phyloP scores from a whole-genome alignment of 2,329 filamentous ascomycete genomes.

The Alternaria brassicae region DNA sequence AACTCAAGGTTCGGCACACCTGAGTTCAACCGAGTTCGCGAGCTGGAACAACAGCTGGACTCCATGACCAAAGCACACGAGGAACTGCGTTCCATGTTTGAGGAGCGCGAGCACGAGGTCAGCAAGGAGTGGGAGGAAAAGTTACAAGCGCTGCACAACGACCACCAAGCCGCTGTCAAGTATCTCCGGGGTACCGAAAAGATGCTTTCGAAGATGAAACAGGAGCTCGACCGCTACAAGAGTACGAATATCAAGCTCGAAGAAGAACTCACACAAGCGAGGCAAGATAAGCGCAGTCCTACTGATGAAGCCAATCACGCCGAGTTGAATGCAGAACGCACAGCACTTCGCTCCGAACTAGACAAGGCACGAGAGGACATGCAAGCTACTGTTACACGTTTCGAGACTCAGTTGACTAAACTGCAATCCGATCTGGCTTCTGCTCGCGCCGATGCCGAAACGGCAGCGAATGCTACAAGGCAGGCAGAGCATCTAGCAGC shows the following conservation, averaged over 20 bases:
- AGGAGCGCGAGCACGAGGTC: conserved; percentile 83
- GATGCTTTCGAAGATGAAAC: conserved; percentile 98
- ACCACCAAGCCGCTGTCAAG: conserved; percentile 96
- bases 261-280: conserved; percentile 72
- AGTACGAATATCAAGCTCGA: conserved; percentile 82
- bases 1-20: conserved; percentile 77
- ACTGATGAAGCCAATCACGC: conserved; percentile 57
- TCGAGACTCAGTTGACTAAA: conserved; percentile 74
- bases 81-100: conserved; percentile 79
- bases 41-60: conserved; percentile 88
- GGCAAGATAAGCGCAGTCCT: conserved; percentile 49
- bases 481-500: conserved; percentile 64
- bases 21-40: conserved; percentile 77
- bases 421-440: conserved; percentile 74
- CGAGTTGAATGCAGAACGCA: conserved; percentile 79
- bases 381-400: conserved; percentile 66
- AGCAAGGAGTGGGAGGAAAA: conserved; percentile 91
- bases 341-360: conserved; percentile 71
- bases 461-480: conserved; percentile 58
- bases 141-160: conserved; percentile 89
- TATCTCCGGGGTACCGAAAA: conserved; percentile 99
- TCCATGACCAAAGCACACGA: conserved; percentile 80
- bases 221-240: conserved; percentile 94
- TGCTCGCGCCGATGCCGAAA: conserved; percentile 72
- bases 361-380: conserved; percentile 73